Base-by-base conservation (phyloP, 139 green algal species). In the Astrephomene gubernaculifera region DNA sequence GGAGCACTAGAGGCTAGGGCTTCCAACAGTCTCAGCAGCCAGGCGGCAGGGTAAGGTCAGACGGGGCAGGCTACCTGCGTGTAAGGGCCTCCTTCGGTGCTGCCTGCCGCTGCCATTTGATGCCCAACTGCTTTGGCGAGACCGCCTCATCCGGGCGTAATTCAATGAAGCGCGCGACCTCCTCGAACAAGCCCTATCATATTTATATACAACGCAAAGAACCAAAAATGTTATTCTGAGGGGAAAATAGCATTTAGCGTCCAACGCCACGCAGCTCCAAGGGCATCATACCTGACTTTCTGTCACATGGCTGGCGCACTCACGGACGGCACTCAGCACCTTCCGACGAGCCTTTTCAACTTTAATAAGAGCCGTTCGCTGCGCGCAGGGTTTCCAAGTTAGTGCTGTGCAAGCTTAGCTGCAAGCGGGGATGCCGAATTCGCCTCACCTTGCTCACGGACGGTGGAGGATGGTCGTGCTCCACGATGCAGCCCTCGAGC, bases 91-190 rank as follows among this genome's bases (percentile, higher is more conserved):
- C n/a, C n/a, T n/a, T n/a, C n/a, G n/a, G n/a, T n/a, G n/a, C n/a
- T n/a, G 27, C 68, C 38, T 75, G 52, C 14, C 68, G 38, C 4
- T 14, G 35, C 68, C 68, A 75, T 35, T 31, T 75, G 36, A 75
- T 31, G n/a, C 17, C 31, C 22, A 49, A 45, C 7, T 67, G 33
- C 7, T 61, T 38, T 8, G 76, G 63, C 0, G 63, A 65, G 31
- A 84, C 31, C 10, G 17, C 14, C 60, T 84, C 78, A 2, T 74
- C 45, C 1, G 61, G 63, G 19, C 63, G 61, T 3, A 84, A 63
- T 43, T 84, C 43, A 1, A 64, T 39, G 41, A 84, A 84, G 63
- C 45, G 31, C 43, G 74, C 63, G 2, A 84, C 45, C 31, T 74
- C 78, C n/a, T 49, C 43, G 1, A 84, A 49, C 9, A 84, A 6